These are phyloP conservation scores for Solanum hybrid DNA, from an alignment of 305 asterid species.

Conservation along the genomic window DNA sequence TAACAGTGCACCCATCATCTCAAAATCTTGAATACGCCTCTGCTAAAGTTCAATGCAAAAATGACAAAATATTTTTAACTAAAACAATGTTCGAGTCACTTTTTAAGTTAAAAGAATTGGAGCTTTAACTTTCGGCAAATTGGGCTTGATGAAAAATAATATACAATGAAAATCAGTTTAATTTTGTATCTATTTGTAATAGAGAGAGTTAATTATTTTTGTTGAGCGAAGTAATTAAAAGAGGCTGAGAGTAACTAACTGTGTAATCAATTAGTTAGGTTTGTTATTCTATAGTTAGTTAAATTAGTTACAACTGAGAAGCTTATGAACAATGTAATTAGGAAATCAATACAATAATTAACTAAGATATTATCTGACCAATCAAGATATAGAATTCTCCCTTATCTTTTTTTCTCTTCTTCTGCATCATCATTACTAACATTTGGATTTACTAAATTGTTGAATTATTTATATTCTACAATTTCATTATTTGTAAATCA, in stretches of 20 bases:
- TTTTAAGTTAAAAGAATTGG: not conserved
- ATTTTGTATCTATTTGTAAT: not conserved
- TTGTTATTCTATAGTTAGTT: not conserved
- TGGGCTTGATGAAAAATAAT: not conserved
- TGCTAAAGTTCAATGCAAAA: not conserved
- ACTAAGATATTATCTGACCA: not conserved
- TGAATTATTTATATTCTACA: not conserved
- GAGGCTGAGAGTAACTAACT: not conserved
- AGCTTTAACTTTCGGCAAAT: not conserved
- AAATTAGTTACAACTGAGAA: not conserved
- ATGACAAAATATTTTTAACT: not conserved
- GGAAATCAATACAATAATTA: not conserved
- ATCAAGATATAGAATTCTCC: not conserved
- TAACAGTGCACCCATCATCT: too few relatives aligned
- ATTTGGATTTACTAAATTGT: not conserved
- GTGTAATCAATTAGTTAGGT: not conserved
- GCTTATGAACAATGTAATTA: not conserved
- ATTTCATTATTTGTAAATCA: not conserved
- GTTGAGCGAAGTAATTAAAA: not conserved
- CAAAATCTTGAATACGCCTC: too few relatives aligned
- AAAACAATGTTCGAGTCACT: not conserved
- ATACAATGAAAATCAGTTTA: too few relatives aligned
- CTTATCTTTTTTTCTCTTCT: not conserved
- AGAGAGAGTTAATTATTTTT: too few relatives aligned
- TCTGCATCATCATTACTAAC: not conserved